Evolutionary conservation across 164 flowering plant species (phyloP).

Genomic region (Chloranthus sessilifolius): DNA sequence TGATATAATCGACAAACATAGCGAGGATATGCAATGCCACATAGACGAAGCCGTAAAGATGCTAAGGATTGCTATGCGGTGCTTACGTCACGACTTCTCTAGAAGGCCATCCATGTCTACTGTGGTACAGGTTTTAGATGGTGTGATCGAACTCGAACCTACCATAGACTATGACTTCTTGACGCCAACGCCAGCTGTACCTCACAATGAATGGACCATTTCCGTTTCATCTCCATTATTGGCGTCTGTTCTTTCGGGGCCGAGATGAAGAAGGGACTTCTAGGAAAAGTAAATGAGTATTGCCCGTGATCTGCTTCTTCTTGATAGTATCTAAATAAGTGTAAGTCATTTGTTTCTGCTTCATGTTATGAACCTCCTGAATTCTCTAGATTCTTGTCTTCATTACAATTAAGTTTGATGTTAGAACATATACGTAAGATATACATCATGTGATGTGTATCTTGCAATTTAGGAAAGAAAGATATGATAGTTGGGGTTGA

Average conservation of each 20-base stretch:
- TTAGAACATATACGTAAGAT: too few relatives aligned
- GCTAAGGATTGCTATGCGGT: constrained; percentile 3
- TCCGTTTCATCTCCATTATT: not conserved
- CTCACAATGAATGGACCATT: too few relatives aligned
- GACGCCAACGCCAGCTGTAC: not conserved
- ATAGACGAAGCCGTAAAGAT: constrained; percentile 6
- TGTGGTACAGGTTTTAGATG: constrained; percentile 12
- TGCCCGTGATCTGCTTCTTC: too few relatives aligned
- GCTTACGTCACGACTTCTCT: constrained; percentile 4
- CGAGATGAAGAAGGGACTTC: not conserved
- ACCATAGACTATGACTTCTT: not conserved
- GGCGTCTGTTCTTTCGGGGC: constrained; percentile 1
- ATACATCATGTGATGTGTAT: too few relatives aligned
- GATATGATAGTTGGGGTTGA: too few relatives aligned
- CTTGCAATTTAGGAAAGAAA: too few relatives aligned
- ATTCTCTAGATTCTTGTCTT: too few relatives aligned
- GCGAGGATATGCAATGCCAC: constrained; percentile 1
- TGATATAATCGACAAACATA: not conserved
- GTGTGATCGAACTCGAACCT: not conserved
- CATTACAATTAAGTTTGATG: too few relatives aligned
- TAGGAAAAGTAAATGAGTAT: too few relatives aligned
- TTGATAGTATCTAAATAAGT: too few relatives aligned
- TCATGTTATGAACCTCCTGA: too few relatives aligned
- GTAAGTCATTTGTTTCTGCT: too few relatives aligned
- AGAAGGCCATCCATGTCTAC: constrained; percentile 12